Evolutionary conservation across 2,329 filamentous ascomycete genomes (phyloP).

Genomic region (Alternaria longipes): DNA sequence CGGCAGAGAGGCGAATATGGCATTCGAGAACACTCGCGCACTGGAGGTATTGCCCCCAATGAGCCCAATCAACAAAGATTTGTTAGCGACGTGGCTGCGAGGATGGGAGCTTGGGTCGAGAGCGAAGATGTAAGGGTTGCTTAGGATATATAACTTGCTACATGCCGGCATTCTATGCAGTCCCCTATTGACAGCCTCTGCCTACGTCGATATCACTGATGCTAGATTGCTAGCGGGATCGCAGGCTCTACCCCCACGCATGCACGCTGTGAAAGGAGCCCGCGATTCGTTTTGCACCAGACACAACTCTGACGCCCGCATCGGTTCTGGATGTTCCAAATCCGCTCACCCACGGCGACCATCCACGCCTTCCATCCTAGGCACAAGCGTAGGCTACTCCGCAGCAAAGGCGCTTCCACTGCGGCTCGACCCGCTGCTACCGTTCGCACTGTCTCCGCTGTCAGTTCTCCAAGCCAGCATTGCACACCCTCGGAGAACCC

Average conservation of each 20-base stretch:
- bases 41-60: constrained; percentile 1
- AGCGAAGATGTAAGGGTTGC: neutral
- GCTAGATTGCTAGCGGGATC: neutral
- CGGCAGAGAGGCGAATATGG: constrained; percentile 15
- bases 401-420: neutral
- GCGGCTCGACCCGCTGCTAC: neutral
- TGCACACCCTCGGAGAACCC: neutral
- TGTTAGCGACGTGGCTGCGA: constrained; percentile 15
- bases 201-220: neutral
- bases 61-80: constrained; percentile 2
- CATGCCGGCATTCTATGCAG: neutral
- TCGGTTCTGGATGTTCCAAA: neutral
- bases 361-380: neutral
- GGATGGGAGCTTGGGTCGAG: constrained; percentile 11
- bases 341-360: neutral
- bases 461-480: neutral
- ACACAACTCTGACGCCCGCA: neutral
- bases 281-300: neutral
- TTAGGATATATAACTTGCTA: neutral
- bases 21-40: neutral
- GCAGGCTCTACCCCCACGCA: neutral
- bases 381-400: neutral
- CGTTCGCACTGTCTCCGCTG: neutral
- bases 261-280: neutral
- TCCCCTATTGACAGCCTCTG: neutral